Conservation (phyloP, 2,329 filamentous ascomycete species). For the Ophiostoma pallidulum region DNA sequence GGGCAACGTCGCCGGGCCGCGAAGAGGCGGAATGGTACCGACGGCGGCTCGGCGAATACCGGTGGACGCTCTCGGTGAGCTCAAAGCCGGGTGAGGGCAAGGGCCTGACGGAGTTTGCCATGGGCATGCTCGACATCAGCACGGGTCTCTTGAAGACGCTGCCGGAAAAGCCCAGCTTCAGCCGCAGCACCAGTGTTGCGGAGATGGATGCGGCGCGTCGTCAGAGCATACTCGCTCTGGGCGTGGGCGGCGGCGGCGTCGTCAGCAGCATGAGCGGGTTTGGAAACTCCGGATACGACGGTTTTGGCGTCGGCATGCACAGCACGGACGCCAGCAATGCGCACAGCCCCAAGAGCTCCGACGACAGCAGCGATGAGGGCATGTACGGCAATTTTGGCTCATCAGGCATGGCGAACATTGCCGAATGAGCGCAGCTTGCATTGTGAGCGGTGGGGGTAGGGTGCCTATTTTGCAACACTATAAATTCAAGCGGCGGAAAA, state of each 20-base stretch:
- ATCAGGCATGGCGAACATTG: constrained; percentile 23
- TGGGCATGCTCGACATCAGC: constrained; percentile 66
- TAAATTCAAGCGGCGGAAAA: background rate
- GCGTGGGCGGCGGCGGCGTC: constrained; percentile 21
- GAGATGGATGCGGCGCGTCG: constrained; percentile 32
- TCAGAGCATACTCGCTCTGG: constrained; percentile 17
- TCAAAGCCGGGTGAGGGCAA: constrained; percentile 55
- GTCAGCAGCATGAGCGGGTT: constrained; percentile 13
- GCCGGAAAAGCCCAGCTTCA: constrained; percentile 61
- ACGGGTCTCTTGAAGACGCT: constrained; percentile 59
- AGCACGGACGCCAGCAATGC: constrained; percentile 41
- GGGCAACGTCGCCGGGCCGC: constrained; percentile 75
- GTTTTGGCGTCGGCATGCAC: constrained; percentile 34
- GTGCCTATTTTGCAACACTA: no score
- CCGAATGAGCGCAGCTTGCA: constrained; percentile 5
- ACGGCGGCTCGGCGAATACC: constrained; percentile 74
- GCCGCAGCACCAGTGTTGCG: constrained; percentile 40
- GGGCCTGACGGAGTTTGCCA: constrained; percentile 58
- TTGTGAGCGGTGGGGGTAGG: no score
- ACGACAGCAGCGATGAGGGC: constrained; percentile 45
- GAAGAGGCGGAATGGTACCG: constrained; percentile 94
- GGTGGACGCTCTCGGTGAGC: constrained; percentile 87
- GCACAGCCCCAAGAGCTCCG: constrained; percentile 42
- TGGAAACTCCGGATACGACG: constrained; percentile 19
- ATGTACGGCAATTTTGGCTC: constrained; percentile 38